These are phyloP conservation scores for Macrocybe gigantea DNA, from an alignment of 768 basidiomycete species.

Conservation along the genomic window DNA sequence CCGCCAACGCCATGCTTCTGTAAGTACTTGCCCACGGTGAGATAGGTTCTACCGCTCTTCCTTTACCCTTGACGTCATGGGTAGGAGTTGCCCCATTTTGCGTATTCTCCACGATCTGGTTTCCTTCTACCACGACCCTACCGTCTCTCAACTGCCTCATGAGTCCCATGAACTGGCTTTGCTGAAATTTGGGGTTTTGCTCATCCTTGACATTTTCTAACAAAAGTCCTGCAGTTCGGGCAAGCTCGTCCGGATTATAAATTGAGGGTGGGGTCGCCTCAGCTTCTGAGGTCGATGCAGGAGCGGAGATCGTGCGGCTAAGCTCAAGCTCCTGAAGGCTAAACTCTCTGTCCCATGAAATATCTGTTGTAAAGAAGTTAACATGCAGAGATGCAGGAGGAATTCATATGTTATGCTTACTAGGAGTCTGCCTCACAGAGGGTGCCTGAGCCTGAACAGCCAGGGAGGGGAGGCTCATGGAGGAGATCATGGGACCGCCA, in stretches of 20 bases:
- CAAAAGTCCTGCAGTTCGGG: conserved; percentile 72
- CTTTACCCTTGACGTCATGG: conserved; percentile 3
- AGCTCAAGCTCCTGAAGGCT: conserved; percentile 45
- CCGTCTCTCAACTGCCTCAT: conserved; percentile 84
- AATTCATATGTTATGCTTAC: neutral
- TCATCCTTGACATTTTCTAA: conserved; percentile 72
- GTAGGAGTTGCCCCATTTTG: conserved; percentile 7
- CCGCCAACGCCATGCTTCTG: neutral
- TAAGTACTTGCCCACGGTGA: conserved; percentile 2
- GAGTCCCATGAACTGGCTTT: conserved; percentile 78
- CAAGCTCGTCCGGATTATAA: conserved; percentile 54
- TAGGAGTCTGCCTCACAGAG: neutral
- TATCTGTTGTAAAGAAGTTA: conserved; percentile 20
- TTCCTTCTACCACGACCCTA: conserved; percentile 71
- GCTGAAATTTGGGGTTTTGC: conserved; percentile 77
- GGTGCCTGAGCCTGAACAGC: neutral
- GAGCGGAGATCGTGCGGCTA: conserved; percentile 11
- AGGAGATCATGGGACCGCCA: no score
- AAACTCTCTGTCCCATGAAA: conserved; percentile 64
- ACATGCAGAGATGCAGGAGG: no score
- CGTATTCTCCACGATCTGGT: conserved; percentile 60
- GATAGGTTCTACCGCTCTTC: conserved; percentile 4
- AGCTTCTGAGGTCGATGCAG: conserved; percentile 12
- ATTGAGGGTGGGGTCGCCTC: conserved; percentile 14
- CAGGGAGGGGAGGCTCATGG: neutral